Conservation (phyloP, 2,329 filamentous ascomycete species). For the Stachybotrys echinatus region DNA sequence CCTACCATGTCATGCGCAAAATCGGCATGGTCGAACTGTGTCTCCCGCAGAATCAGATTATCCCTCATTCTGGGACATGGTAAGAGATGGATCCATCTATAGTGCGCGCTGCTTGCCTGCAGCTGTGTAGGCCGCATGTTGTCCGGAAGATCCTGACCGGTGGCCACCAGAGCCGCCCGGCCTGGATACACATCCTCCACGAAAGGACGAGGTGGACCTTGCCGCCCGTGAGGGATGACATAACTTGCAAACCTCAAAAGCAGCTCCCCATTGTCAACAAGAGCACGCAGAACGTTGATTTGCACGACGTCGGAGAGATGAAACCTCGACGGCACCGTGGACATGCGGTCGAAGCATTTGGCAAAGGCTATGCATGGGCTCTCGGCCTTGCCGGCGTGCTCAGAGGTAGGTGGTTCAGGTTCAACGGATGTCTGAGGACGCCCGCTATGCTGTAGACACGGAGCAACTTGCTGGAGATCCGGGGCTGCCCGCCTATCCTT, state of each 20-base stretch:
- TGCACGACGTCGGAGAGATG: slow-evolving; percentile 7
- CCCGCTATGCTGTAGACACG: too few species aligned
- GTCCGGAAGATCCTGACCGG: not conserved
- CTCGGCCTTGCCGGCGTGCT: not conserved
- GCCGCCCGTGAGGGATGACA: not conserved
- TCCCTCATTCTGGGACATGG: slow-evolving; percentile 32
- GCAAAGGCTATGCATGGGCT: not conserved
- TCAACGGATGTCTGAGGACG: too few species aligned
- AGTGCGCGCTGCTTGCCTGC: slow-evolving; percentile 31
- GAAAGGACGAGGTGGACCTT: not conserved
- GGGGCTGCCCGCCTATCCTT: not conserved
- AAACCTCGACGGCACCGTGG: slow-evolving; percentile 1
- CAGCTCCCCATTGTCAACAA: slow-evolving; percentile 6
- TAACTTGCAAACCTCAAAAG: slow-evolving; percentile 3
- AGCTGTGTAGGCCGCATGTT: slow-evolving; percentile 29
- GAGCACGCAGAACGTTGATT: slow-evolving; percentile 4
- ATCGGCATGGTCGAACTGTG: slow-evolving; percentile 32
- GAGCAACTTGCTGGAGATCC: too few species aligned
- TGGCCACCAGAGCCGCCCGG: not conserved
- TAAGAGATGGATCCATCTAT: slow-evolving; percentile 35
- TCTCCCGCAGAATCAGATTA: slow-evolving; percentile 27
- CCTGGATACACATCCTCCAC: slow-evolving; percentile 2
- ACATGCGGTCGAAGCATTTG: not conserved
- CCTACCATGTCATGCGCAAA: slow-evolving; percentile 10
- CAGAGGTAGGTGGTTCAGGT: not conserved